Evolutionary conservation across 2,329 filamentous ascomycete species (phyloP).

Genomic region (Hymenoscyphus repandus): DNA sequence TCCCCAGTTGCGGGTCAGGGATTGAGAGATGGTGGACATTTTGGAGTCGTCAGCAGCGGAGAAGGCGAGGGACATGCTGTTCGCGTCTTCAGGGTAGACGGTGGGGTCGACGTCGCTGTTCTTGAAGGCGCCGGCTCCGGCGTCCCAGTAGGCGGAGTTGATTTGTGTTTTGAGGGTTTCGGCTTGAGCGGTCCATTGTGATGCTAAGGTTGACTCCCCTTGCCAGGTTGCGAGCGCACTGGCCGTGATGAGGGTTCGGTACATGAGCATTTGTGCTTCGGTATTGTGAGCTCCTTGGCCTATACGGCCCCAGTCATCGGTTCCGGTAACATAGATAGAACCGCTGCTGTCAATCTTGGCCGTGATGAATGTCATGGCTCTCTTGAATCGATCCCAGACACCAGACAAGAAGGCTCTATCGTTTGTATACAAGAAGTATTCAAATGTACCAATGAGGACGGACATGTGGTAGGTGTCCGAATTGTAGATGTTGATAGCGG

Average conservation of each 20-base stretch:
- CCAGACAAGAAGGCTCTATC: constrained; percentile 42
- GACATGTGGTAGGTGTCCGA: constrained; percentile 53
- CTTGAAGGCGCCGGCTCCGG: constrained; percentile 24
- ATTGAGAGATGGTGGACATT: constrained; percentile 35
- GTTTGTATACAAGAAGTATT: constrained; percentile 51
- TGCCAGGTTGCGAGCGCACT: constrained; percentile 40
- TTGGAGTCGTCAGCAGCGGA: constrained; percentile 17
- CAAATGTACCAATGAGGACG: constrained; percentile 52
- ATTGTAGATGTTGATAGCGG: constrained; percentile 35
- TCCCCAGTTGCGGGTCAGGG: constrained; percentile 39
- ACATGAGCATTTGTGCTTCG: constrained; percentile 31
- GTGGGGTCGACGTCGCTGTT: constrained; percentile 43
- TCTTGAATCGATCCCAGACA: constrained; percentile 44
- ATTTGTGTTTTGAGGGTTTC: constrained; percentile 18
- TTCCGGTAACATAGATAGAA: constrained; percentile 24
- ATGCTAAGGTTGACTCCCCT: constrained; percentile 19
- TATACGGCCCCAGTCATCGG: constrained; percentile 27
- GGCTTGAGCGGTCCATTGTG: constrained; percentile 16
- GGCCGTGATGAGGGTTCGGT: constrained; percentile 43
- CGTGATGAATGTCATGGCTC: constrained; percentile 41
- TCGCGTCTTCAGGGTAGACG: constrained; percentile 56
- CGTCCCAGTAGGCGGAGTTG: constrained; percentile 21
- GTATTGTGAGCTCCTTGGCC: constrained; percentile 27
- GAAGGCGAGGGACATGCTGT: constrained; percentile 45
- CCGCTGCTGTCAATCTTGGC: constrained; percentile 38